Evolutionary conservation across 805 yeast genomes (phyloP), one percentile per base, ranked within the genome.

Genomic region (Kockiozyma suomiensis): DNA sequence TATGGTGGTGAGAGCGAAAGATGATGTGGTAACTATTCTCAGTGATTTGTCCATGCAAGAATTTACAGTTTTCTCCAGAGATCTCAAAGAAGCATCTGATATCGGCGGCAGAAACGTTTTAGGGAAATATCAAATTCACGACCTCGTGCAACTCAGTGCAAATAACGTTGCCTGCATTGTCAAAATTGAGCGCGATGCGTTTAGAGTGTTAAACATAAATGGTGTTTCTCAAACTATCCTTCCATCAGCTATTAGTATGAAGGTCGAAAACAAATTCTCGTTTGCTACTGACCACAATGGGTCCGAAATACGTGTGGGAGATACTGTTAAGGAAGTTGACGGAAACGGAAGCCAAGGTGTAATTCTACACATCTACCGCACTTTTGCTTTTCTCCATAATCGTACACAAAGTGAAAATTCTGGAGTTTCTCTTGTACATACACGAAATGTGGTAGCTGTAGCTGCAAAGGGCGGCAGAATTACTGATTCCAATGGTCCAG

Each of bases 271-370:
- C 45, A 84, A 87, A 68, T 87, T 89, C 56, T 87, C 88, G 63
- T 85, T 89, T 57, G 90, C 97, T 2, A 87, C 97, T 0, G 99
- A 94, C 73, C 80, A 82, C 61, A 81, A 82, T 60, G 99, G 99
- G 49, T 81, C 85, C 52, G 93, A 94, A 66, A 84, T 94, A 56
- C 85, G 87, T 58, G 85, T 89, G 40, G 97, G 97, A 52, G 99
- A 94, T 71, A 86, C 94, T 2, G 96, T 94, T n/a, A 86, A 85
- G 68, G 99, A 94, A 71, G 74, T 80, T 28, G 79, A 81, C 15
- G 96, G 96, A 50, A 96, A 91, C 68, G 85, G 88, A 68, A 83
- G 96, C 72, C 92, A 88, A 70, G 99, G 99, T 68, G 84, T 82
- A 38, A 88, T 94, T 62, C 74, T 94, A 59, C 97, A 93, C 72